Evolutionary conservation across 2,329 filamentous ascomycete species (phyloP), one percentile per base, ranked within the genome.

Genomic region (Macrophomina tecta): DNA sequence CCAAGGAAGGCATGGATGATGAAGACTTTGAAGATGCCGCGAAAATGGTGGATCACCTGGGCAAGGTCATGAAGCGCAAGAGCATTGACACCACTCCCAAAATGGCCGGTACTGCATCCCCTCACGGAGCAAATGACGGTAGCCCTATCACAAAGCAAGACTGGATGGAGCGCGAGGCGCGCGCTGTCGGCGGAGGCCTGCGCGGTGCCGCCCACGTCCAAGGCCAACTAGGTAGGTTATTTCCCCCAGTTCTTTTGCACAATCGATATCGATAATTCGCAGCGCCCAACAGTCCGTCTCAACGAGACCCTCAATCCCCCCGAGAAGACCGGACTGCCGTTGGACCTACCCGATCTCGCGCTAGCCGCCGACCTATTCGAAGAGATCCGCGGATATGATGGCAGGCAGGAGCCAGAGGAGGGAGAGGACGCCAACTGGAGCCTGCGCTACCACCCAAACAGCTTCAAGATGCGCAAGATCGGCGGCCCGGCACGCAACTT

Each of bases 11-110:
- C 23, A 94, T 98, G 88, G 92, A 96, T 68, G 94, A 98, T 74
- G 93, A 96, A 71, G 96, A 95, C 83, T 99, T 97, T 76, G 88
- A 91, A 70, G 95, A 98, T 77, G 93, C 94, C 0, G 93, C 93
- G 67, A 91, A 94, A 73, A 85, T 97, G 12, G 94, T 98, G 8
- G 90, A 91, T 1, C 89, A 95, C 0, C 79, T 98, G 0, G 93
- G 92, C 6, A 92, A 90, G 74, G 95, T 97, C 89, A 92, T 94
- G 86, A 94, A 91, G 79, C 87, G 93, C 1, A 74, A 79, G 70
- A 75, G 76, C 58, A 18, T 64, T 14, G 48, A 53, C 40, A 55
- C 40, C 28, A 56, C 62, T 14, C 62, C 48, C 36, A 64, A 56
- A 49, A 53, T 53, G 52, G 62, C 30, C 4, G 52, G 49, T 4